Evolutionary conservation across 139 green algal species (phyloP).

Genomic region (Coelastrella sp.): DNA sequence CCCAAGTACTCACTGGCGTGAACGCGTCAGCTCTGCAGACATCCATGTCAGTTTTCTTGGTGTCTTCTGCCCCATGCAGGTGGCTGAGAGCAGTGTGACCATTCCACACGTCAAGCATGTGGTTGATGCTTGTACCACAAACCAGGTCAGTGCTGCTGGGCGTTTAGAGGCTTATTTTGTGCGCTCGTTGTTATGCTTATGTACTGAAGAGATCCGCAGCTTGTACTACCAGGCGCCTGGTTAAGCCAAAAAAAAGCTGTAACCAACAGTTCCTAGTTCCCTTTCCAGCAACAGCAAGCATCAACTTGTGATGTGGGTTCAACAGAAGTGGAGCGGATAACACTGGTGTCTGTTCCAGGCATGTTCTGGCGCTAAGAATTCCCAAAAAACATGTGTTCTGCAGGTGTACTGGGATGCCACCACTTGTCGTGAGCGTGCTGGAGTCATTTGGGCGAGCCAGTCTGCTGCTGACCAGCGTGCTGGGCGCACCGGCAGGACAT

Average conservation of each 20-base stretch:
- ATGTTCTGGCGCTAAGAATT: too few relatives aligned
- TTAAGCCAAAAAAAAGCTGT: too few relatives aligned
- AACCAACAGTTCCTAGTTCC: too few relatives aligned
- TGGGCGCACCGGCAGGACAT: constrained; percentile 24
- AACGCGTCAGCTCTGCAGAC: too few relatives aligned
- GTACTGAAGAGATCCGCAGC: too few relatives aligned
- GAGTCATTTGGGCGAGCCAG: constrained; percentile 39
- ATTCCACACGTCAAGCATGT: constrained; percentile 36
- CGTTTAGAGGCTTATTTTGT: not conserved
- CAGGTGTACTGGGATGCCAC: constrained; percentile 39
- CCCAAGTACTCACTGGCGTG: too few relatives aligned
- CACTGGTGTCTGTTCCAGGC: too few relatives aligned
- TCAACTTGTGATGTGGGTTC: too few relatives aligned
- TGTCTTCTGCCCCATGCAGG: not conserved
- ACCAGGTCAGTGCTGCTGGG: not conserved
- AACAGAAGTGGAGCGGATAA: too few relatives aligned
- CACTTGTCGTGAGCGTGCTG: not conserved
- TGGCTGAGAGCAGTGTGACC: constrained; percentile 34
- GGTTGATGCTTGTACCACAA: constrained; percentile 18
- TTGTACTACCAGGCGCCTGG: too few relatives aligned
- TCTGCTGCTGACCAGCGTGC: constrained; percentile 32
- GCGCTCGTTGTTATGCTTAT: too few relatives aligned
- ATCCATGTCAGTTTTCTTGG: not conserved
- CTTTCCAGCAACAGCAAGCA: too few relatives aligned
- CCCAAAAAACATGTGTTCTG: not conserved